phyloP scores from a whole-genome alignment of 306 rosid genomes.

The Lablab purpureus region DNA sequence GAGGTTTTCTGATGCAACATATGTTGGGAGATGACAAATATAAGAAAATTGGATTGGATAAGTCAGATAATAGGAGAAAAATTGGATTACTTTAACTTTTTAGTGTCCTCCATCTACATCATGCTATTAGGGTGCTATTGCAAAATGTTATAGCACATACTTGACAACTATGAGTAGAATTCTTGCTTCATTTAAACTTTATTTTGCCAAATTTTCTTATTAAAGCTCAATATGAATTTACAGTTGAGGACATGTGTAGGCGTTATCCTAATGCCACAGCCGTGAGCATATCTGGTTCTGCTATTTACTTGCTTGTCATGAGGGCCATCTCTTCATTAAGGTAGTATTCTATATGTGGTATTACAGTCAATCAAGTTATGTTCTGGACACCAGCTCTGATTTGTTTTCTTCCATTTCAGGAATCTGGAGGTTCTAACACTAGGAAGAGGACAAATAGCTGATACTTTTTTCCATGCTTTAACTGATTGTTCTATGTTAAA shows the following conservation, averaged over 20 bases:
- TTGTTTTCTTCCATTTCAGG: conserved; percentile 55
- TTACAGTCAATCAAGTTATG: neutral
- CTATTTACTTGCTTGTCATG: conserved; percentile 75
- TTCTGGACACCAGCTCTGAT: conserved; percentile 50
- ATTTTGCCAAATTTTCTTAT: conserved; percentile 38
- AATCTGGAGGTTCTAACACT: conserved; percentile 82
- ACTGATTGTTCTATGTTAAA: conserved; percentile 75
- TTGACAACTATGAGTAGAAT: neutral
- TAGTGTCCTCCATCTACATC: neutral
- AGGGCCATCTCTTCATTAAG: conserved; percentile 77
- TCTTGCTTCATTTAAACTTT: neutral
- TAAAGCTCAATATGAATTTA: conserved; percentile 40
- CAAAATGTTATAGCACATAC: neutral
- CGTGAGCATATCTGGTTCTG: conserved; percentile 78
- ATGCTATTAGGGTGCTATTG: neutral
- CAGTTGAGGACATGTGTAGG: conserved; percentile 96
- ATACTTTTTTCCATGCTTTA: conserved; percentile 80
- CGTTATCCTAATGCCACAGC: conserved; percentile 97
- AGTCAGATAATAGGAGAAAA: neutral
- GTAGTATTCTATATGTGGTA: conserved; percentile 50
- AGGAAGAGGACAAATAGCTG: conserved; percentile 85
- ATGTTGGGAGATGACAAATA: neutral
- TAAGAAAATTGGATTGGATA: neutral
- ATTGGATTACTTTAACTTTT: neutral
- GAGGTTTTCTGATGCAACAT: neutral